Base-by-base conservation (phyloP, 306 rosid genomes). In the Elaeagnus macrophylla region DNA sequence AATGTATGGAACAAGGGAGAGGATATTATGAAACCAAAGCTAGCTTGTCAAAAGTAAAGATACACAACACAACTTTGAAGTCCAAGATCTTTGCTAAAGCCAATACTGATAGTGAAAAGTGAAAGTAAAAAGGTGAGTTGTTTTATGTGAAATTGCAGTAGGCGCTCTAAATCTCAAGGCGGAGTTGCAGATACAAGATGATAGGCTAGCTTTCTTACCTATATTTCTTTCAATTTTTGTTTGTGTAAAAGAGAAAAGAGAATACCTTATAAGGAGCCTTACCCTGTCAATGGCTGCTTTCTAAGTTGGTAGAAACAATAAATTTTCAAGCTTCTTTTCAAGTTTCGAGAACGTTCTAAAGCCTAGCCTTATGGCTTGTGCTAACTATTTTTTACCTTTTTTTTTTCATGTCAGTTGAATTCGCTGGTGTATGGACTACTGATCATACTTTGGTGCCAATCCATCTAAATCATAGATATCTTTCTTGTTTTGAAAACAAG, bases 21-120 rank as follows among this genome's bases (percentile, higher is more conserved):
- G 52, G 15, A 38, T 55, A 17, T n/a, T 42, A 54, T 44, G 12
- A 43, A 43, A 49, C 50, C 49, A 61, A 39, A 60, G 41, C 39
- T 44, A 45, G 42, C 50, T 15, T 45, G 56, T 38, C 6, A 17
- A 56, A 64, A 40, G 65, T 53, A 58, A 18, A 64, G 35, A 44
- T 12, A 44, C 48, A 6, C 14, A 13, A 11, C 11, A n/a, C n/a
- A n/a, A n/a, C n/a, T n/a, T n/a, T 77, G 59, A 37, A 77, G 78
- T 65, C 52, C 58, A 42, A 54, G 57, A 58, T 74, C 59, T 60
- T 10, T 62, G 72, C 68, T 70, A 60, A 43, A 11, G 67, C 32
- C 32, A 71, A 62, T 63, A 56, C 62, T 65, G 73, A 67, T 37
- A 67, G 50, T 48, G 51, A 44, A 54, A 11, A 44, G 64, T 54